These are phyloP conservation scores for Saxispiralis lemnorum DNA, from an alignment of 495 filamentous ascomycete species.

Conservation along the genomic window DNA sequence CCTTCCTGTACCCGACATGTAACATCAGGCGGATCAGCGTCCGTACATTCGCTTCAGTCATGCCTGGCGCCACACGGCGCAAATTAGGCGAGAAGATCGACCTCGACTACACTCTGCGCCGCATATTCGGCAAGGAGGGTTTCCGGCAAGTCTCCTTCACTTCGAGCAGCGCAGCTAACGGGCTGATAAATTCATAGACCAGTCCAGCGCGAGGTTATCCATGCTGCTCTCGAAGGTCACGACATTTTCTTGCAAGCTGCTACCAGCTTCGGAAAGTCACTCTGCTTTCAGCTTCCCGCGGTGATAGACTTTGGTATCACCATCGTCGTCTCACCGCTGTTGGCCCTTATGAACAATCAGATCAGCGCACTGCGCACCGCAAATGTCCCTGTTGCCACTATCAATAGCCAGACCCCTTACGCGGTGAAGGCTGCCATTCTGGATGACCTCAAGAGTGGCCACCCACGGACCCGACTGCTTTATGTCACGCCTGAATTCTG, in stretches of 20 bases:
- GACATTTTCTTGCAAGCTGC: constrained; percentile 93
- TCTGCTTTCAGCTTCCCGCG: constrained; percentile 87
- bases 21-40: too few species aligned
- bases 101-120: constrained; percentile 67
- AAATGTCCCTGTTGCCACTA: constrained; percentile 61
- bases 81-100: constrained; percentile 28
- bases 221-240: constrained; percentile 57
- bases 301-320: constrained; percentile 79
- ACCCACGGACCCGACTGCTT: constrained; percentile 65
- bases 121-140: constrained; percentile 57
- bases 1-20: too few species aligned
- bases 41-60: not conserved
- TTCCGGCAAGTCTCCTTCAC: constrained; percentile 41
- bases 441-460: constrained; percentile 67
- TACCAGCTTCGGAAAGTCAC: constrained; percentile 88
- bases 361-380: constrained; percentile 59
- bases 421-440: constrained; percentile 50
- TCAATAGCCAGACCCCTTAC: constrained; percentile 62
- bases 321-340: constrained; percentile 74
- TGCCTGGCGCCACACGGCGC: not conserved
- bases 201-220: constrained; percentile 72
- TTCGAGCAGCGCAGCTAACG: not conserved
- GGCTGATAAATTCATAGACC: constrained; percentile 34
- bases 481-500: constrained; percentile 92
- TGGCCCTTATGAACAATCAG: constrained; percentile 91